Base-by-base conservation (phyloP, 805 yeast species). In the Isabelozyma rhagii region DNA sequence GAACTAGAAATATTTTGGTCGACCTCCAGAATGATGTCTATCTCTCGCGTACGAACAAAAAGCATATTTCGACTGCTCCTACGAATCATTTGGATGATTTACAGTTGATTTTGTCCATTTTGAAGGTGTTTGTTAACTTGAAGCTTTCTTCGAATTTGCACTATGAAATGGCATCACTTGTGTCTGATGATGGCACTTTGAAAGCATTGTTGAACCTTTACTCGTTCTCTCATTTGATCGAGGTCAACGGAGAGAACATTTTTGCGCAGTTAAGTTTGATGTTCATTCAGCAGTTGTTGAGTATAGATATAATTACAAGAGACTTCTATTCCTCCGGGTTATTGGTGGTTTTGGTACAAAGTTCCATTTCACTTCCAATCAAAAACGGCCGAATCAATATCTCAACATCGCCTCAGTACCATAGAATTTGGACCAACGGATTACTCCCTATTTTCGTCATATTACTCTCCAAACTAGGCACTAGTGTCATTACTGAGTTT, bases 351-450 rank as follows among this genome's bases (percentile, higher is more conserved):
- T 68, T 92, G 40, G 77, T 84, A 4, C 96, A 90, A 57, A 84
- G 94, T 48, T 84, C 91, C 5, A 75, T 89, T 1, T 85, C 96
- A 0, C 66, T 75, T 25, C 74, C 75, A 1, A 81, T 92, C 40
- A 89, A 85, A 60, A 71, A 76, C 4, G 96, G 96, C 0, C 78
- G 78, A 7, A 66, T 89, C 2, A 70, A 75, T 11, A 78, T 87
- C 2, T 75, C 74, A 39, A 59, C 67, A 0, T 64, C 80, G 3
- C 78, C 88, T 0, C 78, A 80, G 44, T 67, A 87, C 51, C 93
- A 91, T 63, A 77, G 80, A 47, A 71, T 88, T n/a, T 92, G 97
- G 97, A 79, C 83, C n/a, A 83, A 85, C 58, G 96, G 97, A 1
- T 67, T 92, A 14, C 71, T 92, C 29, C 84, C 94, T 0, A 80